Evolutionary conservation across 2,329 filamentous ascomycete species (phyloP).

Genomic region (Fusarium equiseti): DNA sequence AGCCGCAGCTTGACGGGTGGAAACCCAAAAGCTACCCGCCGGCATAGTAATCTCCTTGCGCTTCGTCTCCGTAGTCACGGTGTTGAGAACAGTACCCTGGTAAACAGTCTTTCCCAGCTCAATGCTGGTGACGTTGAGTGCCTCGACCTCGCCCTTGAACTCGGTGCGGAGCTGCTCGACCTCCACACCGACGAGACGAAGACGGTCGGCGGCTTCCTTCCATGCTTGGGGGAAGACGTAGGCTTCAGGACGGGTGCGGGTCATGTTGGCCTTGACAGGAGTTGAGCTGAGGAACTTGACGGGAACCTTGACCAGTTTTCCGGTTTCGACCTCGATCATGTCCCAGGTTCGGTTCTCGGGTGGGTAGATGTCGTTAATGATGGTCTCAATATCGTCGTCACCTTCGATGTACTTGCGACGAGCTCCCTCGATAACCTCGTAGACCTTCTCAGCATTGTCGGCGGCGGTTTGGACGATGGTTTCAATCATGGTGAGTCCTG

Average conservation of each 20-base stretch:
- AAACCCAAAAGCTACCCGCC: constrained; percentile 46
- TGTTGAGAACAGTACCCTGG: constrained; percentile 43
- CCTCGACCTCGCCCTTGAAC: constrained; percentile 43
- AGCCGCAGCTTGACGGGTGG: constrained; percentile 45
- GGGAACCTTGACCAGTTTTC: constrained; percentile 39
- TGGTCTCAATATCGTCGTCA: constrained; percentile 39
- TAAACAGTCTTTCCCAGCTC: constrained; percentile 31
- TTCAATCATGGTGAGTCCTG: constrained; percentile 44
- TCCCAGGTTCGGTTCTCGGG: constrained; percentile 44
- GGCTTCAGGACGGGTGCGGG: constrained; percentile 44
- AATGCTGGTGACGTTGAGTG: constrained; percentile 38
- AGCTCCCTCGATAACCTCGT: constrained; percentile 40
- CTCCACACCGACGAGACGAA: constrained; percentile 40
- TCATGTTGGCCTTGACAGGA: constrained; percentile 44
- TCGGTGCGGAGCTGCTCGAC: constrained; percentile 39
- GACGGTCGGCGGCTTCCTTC: constrained; percentile 42
- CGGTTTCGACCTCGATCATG: constrained; percentile 45
- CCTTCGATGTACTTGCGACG: constrained; percentile 39
- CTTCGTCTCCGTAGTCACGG: constrained; percentile 35
- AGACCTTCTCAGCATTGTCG: constrained; percentile 38
- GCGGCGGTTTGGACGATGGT: constrained; percentile 45
- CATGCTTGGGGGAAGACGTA: constrained; percentile 47
- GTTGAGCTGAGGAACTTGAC: constrained; percentile 46
- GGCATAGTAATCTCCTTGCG: constrained; percentile 42
- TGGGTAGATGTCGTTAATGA: constrained; percentile 41